Conservation (phyloP, 495 filamentous ascomycete genomes). For the Lasiosphaeria hispida region DNA sequence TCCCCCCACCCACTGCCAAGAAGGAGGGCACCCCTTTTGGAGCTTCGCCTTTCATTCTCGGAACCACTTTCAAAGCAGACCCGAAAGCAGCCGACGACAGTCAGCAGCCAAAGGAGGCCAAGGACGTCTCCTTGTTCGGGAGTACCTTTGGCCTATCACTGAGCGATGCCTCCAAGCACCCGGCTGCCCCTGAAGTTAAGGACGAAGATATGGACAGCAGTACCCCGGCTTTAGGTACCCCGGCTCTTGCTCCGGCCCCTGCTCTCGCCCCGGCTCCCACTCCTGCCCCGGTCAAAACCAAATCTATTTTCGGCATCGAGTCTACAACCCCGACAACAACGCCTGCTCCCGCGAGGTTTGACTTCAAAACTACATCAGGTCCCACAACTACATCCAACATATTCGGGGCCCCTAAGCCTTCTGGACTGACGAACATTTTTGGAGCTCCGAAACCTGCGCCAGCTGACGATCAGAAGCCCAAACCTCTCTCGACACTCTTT, state of each 20-base stretch:
- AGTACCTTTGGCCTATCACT: conserved; percentile 54
- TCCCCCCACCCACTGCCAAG: conserved; percentile 35
- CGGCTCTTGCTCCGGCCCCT: conserved; percentile 18
- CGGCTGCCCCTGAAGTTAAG: conserved; percentile 46
- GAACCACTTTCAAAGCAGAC: conserved; percentile 79
- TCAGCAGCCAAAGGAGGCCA: conserved; percentile 46
- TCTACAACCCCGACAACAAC: conserved; percentile 59
- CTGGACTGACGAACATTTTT: conserved; percentile 24
- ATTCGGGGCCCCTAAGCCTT: conserved; percentile 23
- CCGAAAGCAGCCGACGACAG: conserved; percentile 58
- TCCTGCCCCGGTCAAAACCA: conserved; percentile 35
- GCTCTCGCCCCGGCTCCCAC: conserved; percentile 28
- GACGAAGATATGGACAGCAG: conserved; percentile 59
- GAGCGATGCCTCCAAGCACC: conserved; percentile 42
- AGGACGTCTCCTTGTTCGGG: conserved; percentile 53
- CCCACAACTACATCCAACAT: conserved; percentile 19
- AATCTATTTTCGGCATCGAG: conserved; percentile 32
- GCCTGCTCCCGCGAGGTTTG: conserved; percentile 49
- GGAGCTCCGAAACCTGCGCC: conserved; percentile 18
- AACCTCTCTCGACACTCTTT: conserved; percentile 18
- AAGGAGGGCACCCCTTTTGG: conserved; percentile 49
- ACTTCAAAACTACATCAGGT: conserved; percentile 17
- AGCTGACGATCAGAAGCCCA: neutral
- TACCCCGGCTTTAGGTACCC: neutral
- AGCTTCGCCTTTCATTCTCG: conserved; percentile 65